These are phyloP conservation scores for Bruguiera parviflora DNA, from an alignment of 345 rosid species.

Conservation along the genomic window DNA sequence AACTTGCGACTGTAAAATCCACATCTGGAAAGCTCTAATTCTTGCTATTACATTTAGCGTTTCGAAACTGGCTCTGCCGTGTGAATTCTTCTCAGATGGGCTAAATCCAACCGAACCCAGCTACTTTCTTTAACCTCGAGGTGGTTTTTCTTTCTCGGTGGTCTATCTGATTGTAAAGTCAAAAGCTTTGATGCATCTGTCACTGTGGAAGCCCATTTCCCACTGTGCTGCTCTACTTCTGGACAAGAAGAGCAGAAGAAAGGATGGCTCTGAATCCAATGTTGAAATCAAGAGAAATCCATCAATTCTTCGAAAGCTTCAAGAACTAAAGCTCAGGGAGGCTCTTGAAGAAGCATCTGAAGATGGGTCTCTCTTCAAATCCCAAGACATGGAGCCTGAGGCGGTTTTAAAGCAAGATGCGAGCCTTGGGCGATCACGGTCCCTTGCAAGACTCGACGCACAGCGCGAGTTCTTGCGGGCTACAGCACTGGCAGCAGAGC, in stretches of 20 bases:
- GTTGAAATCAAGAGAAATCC: constrained; percentile 43
- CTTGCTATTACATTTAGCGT: constrained; percentile 9
- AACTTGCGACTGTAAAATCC: constrained; percentile 16
- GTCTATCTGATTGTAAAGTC: constrained; percentile 16
- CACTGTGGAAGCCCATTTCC: constrained; percentile 96
- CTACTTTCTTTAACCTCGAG: constrained; percentile 17
- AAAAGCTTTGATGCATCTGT: constrained; percentile 75
- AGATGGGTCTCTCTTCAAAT: constrained; percentile 79
- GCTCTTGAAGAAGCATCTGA: constrained; percentile 97
- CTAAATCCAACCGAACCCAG: constrained; percentile 12
- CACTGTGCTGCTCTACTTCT: constrained; percentile 91
- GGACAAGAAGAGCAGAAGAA: constrained; percentile 78
- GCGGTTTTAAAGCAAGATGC: constrained; percentile 53
- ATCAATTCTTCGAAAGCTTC: constrained; percentile 61
- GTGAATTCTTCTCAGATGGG: constrained; percentile 28
- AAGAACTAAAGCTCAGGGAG: constrained; percentile 83
- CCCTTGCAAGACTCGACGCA: constrained; percentile 90
- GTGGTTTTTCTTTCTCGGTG: constrained; percentile 23
- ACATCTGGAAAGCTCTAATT: neutral
- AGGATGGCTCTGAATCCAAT: constrained; percentile 64
- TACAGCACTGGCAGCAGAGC: constrained; percentile 81
- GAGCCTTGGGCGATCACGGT: constrained; percentile 79
- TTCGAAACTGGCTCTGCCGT: constrained; percentile 12
- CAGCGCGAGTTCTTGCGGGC: constrained; percentile 91
- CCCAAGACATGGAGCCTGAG: constrained; percentile 69